phyloP scores from a whole-genome alignment of 345 rosid species.

The Lepidium aucheri region DNA sequence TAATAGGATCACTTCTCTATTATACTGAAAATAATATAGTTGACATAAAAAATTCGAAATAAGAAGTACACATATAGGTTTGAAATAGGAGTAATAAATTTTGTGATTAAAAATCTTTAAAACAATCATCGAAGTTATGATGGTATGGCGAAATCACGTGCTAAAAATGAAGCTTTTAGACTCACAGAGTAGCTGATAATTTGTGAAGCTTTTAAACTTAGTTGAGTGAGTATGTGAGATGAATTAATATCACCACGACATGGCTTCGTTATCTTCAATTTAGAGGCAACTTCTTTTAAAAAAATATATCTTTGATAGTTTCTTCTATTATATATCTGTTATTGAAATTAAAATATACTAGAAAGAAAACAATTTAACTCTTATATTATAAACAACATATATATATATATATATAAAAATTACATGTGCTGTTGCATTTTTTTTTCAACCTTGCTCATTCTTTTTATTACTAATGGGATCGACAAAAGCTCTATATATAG shows the following conservation, averaged over 20 bases:
- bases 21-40: no score
- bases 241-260: background rate
- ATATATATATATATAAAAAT: no score
- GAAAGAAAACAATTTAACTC: background rate
- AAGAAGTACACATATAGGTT: background rate
- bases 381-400: background rate
- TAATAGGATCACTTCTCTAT: no score
- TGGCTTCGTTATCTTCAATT: background rate
- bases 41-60: no score
- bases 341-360: background rate
- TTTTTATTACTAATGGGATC: no score
- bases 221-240: background rate
- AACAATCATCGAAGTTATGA: background rate
- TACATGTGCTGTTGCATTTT: background rate
- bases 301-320: background rate
- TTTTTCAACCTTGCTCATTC: no score
- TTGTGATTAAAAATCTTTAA: background rate
- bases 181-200: background rate
- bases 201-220: background rate
- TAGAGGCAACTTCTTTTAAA: background rate
- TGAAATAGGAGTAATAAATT: background rate
- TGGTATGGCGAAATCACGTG: background rate
- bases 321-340: background rate
- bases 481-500: no score
- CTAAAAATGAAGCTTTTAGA: background rate